phyloP scores from a whole-genome alignment of 75 land plant species.

The Sequoia sempervirens region DNA sequence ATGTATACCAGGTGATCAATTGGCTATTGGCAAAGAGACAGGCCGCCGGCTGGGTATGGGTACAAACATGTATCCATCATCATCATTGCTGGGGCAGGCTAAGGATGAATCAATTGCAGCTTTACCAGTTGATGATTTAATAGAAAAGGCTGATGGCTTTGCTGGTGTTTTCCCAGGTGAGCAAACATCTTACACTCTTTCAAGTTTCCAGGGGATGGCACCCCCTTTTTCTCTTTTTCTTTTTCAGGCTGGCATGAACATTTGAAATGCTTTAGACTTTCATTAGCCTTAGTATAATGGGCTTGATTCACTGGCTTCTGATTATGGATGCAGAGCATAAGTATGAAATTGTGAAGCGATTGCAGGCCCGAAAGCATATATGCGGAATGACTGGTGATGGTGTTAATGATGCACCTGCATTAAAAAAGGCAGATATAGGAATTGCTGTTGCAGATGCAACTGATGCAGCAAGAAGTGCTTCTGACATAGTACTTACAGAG shows the following conservation, averaged over 20 bases:
- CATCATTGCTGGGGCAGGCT: conserved; percentile 66
- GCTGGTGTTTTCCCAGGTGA: conserved; percentile 93
- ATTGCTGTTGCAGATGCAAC: conserved; percentile 98
- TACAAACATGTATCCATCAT: conserved; percentile 94
- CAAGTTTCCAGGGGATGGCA: background rate
- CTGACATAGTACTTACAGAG: conserved; percentile 94
- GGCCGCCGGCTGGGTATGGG: conserved; percentile 95
- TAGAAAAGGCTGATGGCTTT: conserved; percentile 92
- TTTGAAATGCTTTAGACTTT: background rate
- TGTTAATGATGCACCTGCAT: conserved; percentile 98
- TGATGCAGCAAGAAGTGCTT: conserved; percentile 97
- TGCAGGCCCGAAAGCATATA: conserved; percentile 89
- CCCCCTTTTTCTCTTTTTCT: background rate
- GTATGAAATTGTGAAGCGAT: conserved; percentile 86
- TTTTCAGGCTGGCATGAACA: background rate
- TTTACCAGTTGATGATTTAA: conserved; percentile 79
- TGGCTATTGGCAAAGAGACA: conserved; percentile 89
- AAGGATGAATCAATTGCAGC: conserved; percentile 60
- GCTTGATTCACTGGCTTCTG: conserved; percentile 5
- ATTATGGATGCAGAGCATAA: conserved; percentile 69
- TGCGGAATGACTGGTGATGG: conserved; percentile 99
- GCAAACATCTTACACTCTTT: background rate
- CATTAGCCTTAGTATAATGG: background rate
- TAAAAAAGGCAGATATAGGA: conserved; percentile 94
- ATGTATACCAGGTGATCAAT: conserved; percentile 44